These are phyloP conservation scores for Vaccinium corymbosum DNA, from an alignment of 148 eudicot species.

Conservation along the genomic window DNA sequence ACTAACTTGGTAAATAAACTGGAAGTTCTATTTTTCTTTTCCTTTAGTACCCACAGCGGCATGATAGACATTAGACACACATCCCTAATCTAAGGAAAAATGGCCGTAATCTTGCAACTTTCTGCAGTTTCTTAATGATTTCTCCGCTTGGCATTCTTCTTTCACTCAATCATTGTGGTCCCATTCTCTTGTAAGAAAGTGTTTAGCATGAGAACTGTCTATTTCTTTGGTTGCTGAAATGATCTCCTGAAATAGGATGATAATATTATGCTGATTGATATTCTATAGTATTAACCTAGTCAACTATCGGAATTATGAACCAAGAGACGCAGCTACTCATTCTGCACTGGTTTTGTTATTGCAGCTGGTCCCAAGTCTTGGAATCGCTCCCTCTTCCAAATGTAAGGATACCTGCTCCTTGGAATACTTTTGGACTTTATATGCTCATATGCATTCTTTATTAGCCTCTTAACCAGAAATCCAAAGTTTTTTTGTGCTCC, in stretches of 20 bases:
- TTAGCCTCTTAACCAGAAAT: background rate
- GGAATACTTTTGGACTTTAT: background rate
- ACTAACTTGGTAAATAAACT: constrained; percentile 9
- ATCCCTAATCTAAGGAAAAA: background rate
- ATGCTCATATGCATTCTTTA: background rate
- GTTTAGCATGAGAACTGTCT: constrained; percentile 3
- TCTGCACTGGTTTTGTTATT: constrained; percentile 24
- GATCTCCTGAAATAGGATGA: background rate
- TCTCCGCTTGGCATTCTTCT: constrained; percentile 6
- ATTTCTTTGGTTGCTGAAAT: background rate
- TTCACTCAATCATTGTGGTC: constrained; percentile 4
- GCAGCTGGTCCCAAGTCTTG: constrained; percentile 84
- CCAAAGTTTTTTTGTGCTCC: background rate
- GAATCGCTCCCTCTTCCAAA: constrained; percentile 90
- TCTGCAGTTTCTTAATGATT: constrained; percentile 10
- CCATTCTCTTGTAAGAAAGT: background rate
- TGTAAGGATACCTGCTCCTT: constrained; percentile 48
- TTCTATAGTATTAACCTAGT: background rate
- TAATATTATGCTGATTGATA: background rate
- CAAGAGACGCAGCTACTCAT: background rate
- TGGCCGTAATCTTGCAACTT: background rate
- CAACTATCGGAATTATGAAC: background rate
- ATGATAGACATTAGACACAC: background rate
- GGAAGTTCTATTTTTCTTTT: background rate
- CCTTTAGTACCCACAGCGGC: background rate